Evolutionary conservation across 2,329 filamentous ascomycete species (phyloP).

Genomic region (Cladosporium sp.): DNA sequence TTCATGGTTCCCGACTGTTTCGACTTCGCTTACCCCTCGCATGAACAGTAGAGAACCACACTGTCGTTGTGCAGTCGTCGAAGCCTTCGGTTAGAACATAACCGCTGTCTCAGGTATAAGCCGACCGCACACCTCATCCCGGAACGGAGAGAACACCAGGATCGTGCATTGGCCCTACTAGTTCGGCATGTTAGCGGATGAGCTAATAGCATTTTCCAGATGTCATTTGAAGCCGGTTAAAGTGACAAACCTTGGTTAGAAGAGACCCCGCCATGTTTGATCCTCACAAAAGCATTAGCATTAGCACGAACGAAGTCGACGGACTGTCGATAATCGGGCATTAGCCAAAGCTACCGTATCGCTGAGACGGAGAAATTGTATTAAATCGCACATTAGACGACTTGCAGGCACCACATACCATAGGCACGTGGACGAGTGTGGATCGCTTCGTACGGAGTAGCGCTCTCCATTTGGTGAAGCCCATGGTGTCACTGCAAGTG

Average conservation of each 20-base stretch:
- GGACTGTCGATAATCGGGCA: background rate
- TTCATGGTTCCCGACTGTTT: background rate
- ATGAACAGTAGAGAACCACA: background rate
- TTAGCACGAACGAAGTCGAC: background rate
- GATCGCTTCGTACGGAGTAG: slow-evolving; percentile 5
- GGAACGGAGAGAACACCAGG: background rate
- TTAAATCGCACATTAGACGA: slow-evolving; percentile 2
- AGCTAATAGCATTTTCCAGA: slow-evolving; percentile 4
- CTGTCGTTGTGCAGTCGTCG: background rate
- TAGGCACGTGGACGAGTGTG: background rate
- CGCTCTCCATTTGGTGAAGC: background rate
- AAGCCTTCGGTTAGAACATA: background rate
- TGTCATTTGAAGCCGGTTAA: background rate
- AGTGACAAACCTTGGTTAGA: background rate
- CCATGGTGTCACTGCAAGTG: background rate
- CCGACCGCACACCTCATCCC: background rate
- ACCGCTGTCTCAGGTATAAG: slow-evolving; percentile 9
- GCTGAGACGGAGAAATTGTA: slow-evolving; percentile 9
- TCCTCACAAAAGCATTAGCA: background rate
- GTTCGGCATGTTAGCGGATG: background rate
- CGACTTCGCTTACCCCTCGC: slow-evolving; percentile 2
- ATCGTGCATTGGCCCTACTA: background rate
- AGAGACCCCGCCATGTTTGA: background rate
- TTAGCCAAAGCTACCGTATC: background rate
- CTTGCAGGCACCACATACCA: background rate